Evolutionary conservation across 75 land plant genomes (phyloP), one percentile per base, ranked within the genome.

Genomic region (Cupressus sempervirens): DNA sequence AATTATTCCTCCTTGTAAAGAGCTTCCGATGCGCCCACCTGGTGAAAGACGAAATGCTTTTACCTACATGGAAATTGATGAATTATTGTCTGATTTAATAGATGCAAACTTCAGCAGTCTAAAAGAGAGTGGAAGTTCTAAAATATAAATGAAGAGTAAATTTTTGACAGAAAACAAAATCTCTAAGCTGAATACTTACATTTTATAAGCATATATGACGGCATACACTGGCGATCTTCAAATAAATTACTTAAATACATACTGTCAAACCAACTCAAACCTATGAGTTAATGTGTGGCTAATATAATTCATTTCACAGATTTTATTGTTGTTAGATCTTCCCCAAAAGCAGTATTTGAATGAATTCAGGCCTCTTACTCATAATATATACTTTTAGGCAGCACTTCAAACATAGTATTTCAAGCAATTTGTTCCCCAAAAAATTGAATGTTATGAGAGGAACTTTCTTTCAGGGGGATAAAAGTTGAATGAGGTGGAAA

Each of bases 21-120:
- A 73, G 67, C 92, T 89, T 7, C 91, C 91, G 1, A 84, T 85
- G 9, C 87, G 90, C 5, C 86, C 75, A 38, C 96, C 96, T 56
- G 98, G 96, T 68, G 93, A 87, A 68, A 96, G 80, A 36, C 89
- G 85, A 76, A 96, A 93, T 50, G 98, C 96, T 85, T 92, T 96
- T 41, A 96, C 96, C 98, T 96, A 89, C 36, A 40, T 29, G 52
- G 67, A 76, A 83, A 34, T 8, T 45, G 35, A 48, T 76, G 7
- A 40, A 54, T 11, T 36, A 52, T 48, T 43, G 72, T 56, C 62
- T 18, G 62, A 56, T 56, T 18, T 56, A 2, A 56, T 3, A 56
- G 4, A 56, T 56, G 62, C 62, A 16, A 56, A 56, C 62, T 56
- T 56, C 62, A 56, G 18, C 62, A 56, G 23, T 3, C 18, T 56